These are phyloP conservation scores for Canavalia gladiata DNA, from an alignment of 306 rosid species.

Conservation along the genomic window DNA sequence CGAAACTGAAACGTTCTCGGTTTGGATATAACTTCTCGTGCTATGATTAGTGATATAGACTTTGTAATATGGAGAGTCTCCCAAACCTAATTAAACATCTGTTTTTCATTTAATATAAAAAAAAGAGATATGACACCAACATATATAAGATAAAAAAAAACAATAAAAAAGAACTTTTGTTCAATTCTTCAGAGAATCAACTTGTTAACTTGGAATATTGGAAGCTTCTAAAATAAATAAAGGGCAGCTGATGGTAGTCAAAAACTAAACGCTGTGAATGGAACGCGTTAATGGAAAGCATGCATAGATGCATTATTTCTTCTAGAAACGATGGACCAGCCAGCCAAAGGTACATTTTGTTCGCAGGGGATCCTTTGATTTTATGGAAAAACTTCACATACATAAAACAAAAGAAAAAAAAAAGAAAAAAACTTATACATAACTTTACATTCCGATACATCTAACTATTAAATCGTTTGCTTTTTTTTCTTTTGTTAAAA, in stretches of 20 bases:
- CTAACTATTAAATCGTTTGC: no score
- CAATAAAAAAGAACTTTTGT: not conserved
- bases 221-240: conserved; percentile 12
- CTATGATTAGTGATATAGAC: no score
- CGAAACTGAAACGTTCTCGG: no score
- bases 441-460: no score
- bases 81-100: no score
- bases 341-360: conserved; percentile 10
- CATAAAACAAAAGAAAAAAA: no score
- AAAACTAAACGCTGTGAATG: conserved; percentile 21
- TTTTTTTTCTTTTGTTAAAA: no score
- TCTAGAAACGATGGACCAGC: conserved; percentile 17
- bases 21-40: no score
- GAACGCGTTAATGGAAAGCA: not conserved
- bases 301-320: not conserved
- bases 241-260: not conserved
- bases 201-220: conserved; percentile 12
- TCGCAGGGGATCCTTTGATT: not conserved
- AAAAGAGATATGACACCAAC: not conserved
- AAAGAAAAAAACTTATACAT: no score
- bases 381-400: not conserved
- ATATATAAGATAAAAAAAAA: not conserved
- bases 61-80: no score
- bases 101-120: not conserved
- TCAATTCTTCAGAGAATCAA: not conserved